phyloP scores from a whole-genome alignment of 164 flowering plant species.

The Euptelea pleiosperma region DNA sequence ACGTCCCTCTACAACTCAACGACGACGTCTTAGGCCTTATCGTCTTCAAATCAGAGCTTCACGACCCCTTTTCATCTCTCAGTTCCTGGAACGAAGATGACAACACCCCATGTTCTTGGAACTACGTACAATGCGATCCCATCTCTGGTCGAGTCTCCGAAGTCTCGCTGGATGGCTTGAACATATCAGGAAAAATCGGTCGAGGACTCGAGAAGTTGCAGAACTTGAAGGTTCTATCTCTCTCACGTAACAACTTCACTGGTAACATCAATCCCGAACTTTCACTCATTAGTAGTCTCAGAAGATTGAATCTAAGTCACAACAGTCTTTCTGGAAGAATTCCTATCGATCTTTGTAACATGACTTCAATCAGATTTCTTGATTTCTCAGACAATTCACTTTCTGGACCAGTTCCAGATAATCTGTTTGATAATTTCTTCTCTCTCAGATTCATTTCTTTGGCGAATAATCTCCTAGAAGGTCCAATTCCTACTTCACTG shows the following conservation, averaged over 20 bases:
- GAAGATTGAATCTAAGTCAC: constrained; percentile 51
- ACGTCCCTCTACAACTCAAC: constrained; percentile 40
- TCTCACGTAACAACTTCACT: constrained; percentile 56
- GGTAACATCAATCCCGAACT: constrained; percentile 48
- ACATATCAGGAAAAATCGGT: constrained; percentile 67
- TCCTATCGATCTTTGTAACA: constrained; percentile 26
- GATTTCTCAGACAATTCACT: constrained; percentile 63
- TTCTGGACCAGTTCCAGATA: constrained; percentile 59
- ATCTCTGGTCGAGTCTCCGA: constrained; percentile 45
- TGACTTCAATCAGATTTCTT: constrained; percentile 41
- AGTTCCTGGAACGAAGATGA: constrained; percentile 80
- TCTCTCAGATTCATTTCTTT: constrained; percentile 53
- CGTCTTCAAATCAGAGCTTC: constrained; percentile 71
- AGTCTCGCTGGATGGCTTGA: constrained; percentile 48
- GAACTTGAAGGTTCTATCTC: constrained; percentile 42
- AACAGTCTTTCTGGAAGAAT: constrained; percentile 59
- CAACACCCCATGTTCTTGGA: constrained; percentile 78
- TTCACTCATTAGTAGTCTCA: constrained; percentile 26
- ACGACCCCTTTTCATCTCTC: constrained; percentile 51
- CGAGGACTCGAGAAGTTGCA: constrained; percentile 62
- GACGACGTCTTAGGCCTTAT: constrained; percentile 85
- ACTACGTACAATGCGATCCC: constrained; percentile 51
- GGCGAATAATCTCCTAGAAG: constrained; percentile 57
- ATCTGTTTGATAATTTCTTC: constrained; percentile 36
- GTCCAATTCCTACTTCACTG: constrained; percentile 53